These are phyloP conservation scores for Rhynchospora breviuscula DNA, from an alignment of 176 grass and related monocot species.

Conservation along the genomic window DNA sequence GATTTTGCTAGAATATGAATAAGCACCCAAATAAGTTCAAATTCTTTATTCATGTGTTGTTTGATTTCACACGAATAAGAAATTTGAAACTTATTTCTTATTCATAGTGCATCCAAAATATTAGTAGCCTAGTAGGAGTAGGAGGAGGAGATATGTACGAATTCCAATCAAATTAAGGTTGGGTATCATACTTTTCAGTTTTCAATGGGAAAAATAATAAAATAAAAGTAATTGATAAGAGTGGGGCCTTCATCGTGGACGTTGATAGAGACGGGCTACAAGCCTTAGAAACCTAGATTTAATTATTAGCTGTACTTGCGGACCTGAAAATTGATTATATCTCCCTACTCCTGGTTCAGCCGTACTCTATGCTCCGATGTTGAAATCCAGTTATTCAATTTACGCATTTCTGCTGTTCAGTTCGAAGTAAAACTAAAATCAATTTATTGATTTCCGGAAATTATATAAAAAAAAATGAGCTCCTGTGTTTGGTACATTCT, in stretches of 20 bases:
- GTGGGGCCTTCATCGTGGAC: not conserved
- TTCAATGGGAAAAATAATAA: not conserved
- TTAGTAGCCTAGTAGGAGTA: no score
- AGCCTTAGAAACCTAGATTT: not conserved
- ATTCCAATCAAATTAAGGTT: not conserved
- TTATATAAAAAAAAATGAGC: no score
- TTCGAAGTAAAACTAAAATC: not conserved
- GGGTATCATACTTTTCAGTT: not conserved
- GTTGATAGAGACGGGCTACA: conserved; percentile 9
- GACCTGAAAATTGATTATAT: not conserved
- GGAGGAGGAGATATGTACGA: no score
- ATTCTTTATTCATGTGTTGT: no score
- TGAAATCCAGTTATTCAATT: not conserved
- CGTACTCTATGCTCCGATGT: not conserved
- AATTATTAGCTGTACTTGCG: conserved; percentile 12
- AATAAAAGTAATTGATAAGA: not conserved
- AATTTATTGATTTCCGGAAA: not conserved
- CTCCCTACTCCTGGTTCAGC: not conserved
- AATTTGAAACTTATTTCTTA: no score
- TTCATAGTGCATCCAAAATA: no score
- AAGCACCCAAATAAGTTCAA: no score
- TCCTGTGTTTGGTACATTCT: no score
- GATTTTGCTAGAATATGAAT: no score
- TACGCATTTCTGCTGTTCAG: not conserved
- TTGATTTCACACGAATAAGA: no score